These are phyloP conservation scores for Skeletonema menzelii DNA, from an alignment of 108 stramenopile genomes.

Conservation along the genomic window DNA sequence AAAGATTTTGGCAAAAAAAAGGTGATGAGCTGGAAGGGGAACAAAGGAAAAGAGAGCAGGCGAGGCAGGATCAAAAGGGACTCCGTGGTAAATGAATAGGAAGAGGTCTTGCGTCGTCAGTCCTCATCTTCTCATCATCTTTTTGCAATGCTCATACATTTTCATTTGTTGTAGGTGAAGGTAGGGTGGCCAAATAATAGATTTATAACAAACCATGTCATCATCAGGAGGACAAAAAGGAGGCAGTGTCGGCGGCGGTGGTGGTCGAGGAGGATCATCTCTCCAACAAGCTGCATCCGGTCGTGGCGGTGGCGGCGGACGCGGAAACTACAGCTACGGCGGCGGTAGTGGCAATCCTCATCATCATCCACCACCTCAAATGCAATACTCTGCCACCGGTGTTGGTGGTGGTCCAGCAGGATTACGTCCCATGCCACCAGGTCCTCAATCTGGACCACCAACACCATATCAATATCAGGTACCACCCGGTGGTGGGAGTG, in stretches of 20 bases:
- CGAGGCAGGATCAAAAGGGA: too few relatives aligned
- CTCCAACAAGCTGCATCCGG: slow-evolving; percentile 18
- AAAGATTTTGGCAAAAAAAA: too few relatives aligned
- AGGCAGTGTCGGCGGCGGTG: neutral
- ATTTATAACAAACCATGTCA: neutral
- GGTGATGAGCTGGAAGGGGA: too few relatives aligned
- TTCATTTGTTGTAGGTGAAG: neutral
- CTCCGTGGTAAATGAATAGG: too few relatives aligned
- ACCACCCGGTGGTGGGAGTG: neutral
- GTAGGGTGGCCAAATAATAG: neutral
- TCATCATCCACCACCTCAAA: slow-evolving; percentile 1
- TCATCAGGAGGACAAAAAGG: neutral
- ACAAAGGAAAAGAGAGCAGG: too few relatives aligned
- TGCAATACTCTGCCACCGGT: neutral
- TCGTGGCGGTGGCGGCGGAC: slow-evolving; percentile 3
- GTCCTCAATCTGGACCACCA: neutral
- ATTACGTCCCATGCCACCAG: slow-evolving; percentile 1
- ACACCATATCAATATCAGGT: too few relatives aligned
- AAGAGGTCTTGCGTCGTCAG: too few relatives aligned
- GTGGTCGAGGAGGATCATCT: slow-evolving; percentile 17
- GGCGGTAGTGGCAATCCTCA: slow-evolving; percentile 10
- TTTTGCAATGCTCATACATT: too few relatives aligned
- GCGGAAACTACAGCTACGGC: neutral
- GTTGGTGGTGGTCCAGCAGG: neutral
- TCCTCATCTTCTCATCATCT: too few relatives aligned